A percentile compares a stretch with the other conserved stretches of the same genome.
Conservation (phyloP, 2,329 filamentous ascomycete genomes). For the Eutypella sp. region DNA sequence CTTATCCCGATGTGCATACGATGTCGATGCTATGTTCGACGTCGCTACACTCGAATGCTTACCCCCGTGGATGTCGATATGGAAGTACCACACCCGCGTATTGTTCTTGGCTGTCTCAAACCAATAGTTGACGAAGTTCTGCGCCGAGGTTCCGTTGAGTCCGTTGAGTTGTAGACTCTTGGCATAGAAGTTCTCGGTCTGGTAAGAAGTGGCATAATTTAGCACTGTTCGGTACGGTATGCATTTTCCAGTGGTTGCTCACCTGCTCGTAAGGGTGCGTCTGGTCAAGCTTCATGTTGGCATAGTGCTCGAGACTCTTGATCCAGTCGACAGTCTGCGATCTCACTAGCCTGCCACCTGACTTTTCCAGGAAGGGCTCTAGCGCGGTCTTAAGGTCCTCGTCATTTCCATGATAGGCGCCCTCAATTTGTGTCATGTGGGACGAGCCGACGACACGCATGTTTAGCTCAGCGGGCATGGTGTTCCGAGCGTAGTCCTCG, state of each 20-base stretch:
- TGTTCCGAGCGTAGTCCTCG: slow-evolving; percentile 22
- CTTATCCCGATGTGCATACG: slow-evolving; percentile 39
- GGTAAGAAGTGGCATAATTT: slow-evolving; percentile 4
- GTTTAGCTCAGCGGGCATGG: slow-evolving; percentile 36
- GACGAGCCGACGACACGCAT: slow-evolving; percentile 35
- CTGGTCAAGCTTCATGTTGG: slow-evolving; percentile 24
- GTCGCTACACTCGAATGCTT: slow-evolving; percentile 32
- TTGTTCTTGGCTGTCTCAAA: slow-evolving; percentile 31
- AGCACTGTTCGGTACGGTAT: not conserved
- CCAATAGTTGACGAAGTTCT: slow-evolving; percentile 35
- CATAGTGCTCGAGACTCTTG: slow-evolving; percentile 27
- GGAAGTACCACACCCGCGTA: slow-evolving; percentile 36
- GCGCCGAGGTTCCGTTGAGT: slow-evolving; percentile 29
- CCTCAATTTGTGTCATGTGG: slow-evolving; percentile 32
- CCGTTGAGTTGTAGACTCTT: slow-evolving; percentile 36
- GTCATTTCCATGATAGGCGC: slow-evolving; percentile 33
- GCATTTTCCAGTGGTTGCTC: slow-evolving; percentile 6
- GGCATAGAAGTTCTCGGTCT: slow-evolving; percentile 39
- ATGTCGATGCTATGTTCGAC: slow-evolving; percentile 23
- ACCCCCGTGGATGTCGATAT: slow-evolving; percentile 38
- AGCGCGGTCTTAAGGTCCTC: slow-evolving; percentile 26
- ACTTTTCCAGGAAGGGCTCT: slow-evolving; percentile 29
- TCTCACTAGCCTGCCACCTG: slow-evolving; percentile 27
- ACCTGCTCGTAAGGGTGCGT: slow-evolving; percentile 25
- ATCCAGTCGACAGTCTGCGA: slow-evolving; percentile 27